Evolutionary conservation across 306 rosid species (phyloP).

Genomic region (Ormosia semicastrata): DNA sequence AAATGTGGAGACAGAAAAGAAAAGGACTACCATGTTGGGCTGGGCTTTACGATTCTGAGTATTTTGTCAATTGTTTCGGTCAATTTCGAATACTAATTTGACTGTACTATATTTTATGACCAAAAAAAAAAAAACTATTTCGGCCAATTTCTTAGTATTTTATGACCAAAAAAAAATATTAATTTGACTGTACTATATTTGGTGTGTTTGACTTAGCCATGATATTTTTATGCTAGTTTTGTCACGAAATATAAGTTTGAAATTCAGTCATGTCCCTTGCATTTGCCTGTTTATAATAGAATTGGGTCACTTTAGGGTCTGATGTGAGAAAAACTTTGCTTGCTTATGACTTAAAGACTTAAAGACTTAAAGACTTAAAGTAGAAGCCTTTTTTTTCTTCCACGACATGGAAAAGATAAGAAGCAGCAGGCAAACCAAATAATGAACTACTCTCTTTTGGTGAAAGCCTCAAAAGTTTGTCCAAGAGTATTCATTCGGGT

Average conservation of each 20-base stretch:
- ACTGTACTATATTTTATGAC: not conserved
- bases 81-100: not conserved
- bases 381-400: conserved; percentile 35
- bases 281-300: conserved; percentile 26
- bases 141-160: too few species aligned
- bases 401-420: conserved; percentile 21
- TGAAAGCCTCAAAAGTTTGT: conserved; percentile 39
- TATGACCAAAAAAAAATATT: too few species aligned
- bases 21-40: not conserved
- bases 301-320: not conserved
- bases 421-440: conserved; percentile 39
- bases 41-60: not conserved
- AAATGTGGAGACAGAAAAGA: too few species aligned
- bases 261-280: conserved; percentile 13
- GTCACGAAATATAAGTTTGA: conserved; percentile 5
- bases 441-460: conserved; percentile 33
- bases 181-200: not conserved
- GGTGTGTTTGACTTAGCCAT: not conserved
- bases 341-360: conserved; percentile 63
- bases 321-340: conserved; percentile 50
- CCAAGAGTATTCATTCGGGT: conserved; percentile 14
- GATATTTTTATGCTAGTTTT: conserved; percentile 12
- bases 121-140: not conserved
- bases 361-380: too few species aligned
- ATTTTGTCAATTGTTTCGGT: not conserved